Conservation (phyloP, 1,284 basidiomycete genomes). For the Puccinia hordei region DNA sequence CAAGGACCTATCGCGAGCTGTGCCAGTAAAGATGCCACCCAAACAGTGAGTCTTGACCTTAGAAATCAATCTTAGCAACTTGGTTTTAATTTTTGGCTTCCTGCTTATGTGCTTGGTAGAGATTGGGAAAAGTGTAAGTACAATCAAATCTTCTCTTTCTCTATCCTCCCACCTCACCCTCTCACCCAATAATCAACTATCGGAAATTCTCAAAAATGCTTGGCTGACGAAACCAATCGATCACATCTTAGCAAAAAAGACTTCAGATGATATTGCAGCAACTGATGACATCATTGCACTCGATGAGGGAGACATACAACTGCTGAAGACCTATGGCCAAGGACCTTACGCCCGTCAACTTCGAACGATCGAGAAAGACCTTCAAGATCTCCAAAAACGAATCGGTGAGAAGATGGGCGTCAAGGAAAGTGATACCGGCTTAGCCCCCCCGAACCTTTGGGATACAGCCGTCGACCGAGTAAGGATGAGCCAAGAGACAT, state of each 20-base stretch:
- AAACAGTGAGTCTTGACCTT: conserved; percentile 33
- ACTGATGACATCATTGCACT: conserved; percentile 66
- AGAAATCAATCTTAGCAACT: background rate
- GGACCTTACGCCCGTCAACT: conserved; percentile 89
- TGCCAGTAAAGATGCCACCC: conserved; percentile 10
- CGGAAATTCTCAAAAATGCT: background rate
- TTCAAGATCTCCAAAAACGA: conserved; percentile 94
- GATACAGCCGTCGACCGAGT: conserved; percentile 79
- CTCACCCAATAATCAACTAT: background rate
- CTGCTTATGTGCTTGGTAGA: background rate
- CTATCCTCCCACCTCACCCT: no score
- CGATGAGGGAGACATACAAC: conserved; percentile 98
- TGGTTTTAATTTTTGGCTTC: conserved; percentile 1
- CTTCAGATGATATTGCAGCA: conserved; percentile 48
- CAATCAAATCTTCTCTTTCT: background rate
- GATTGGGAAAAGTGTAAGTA: conserved; percentile 47
- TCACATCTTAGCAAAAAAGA: conserved; percentile 43
- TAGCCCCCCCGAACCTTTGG: conserved; percentile 95
- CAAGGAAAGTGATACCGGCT: conserved; percentile 96
- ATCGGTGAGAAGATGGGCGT: conserved; percentile 65
- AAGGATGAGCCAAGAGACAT: conserved; percentile 41
- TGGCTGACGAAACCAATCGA: background rate
- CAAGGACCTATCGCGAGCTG: background rate
- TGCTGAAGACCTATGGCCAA: conserved; percentile 99
- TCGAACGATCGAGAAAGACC: conserved; percentile 87